Conservation (phyloP, 164 flowering plant species). For the Umbilicus rupestris region DNA sequence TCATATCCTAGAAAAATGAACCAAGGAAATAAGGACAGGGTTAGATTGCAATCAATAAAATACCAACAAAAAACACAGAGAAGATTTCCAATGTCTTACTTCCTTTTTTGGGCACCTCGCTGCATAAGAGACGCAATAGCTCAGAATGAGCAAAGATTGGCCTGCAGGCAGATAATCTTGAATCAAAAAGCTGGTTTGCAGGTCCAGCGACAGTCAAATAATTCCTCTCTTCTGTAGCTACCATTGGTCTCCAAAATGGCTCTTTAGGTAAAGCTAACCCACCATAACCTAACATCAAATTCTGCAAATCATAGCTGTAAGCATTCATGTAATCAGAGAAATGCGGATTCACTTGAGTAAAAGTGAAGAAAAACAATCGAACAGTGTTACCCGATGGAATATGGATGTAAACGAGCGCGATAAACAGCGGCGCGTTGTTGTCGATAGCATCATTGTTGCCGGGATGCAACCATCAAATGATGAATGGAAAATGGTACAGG, state of each 20-base stretch:
- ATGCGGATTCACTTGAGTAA: not conserved
- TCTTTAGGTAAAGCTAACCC: conserved; percentile 9
- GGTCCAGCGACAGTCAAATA: conserved; percentile 17
- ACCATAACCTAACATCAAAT: conserved; percentile 7
- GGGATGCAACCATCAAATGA: conserved; percentile 5
- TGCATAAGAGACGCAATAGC: conserved; percentile 15
- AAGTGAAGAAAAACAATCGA: not conserved
- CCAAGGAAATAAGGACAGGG: not conserved
- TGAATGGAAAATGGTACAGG: not conserved
- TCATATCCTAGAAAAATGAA: conserved; percentile 16
- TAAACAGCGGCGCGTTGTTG: conserved; percentile 15
- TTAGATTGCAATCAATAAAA: not conserved
- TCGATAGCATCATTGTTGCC: conserved; percentile 11
- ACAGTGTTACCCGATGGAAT: conserved; percentile 9
- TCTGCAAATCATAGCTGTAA: conserved; percentile 10
- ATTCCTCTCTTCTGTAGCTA: conserved; percentile 10
- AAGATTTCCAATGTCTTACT: conserved; percentile 11
- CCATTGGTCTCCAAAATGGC: not conserved
- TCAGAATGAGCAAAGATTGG: conserved; percentile 3
- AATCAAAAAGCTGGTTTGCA: conserved; percentile 7
- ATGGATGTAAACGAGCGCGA: conserved; percentile 9
- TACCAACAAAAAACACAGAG: not conserved
- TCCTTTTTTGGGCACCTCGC: conserved; percentile 15
- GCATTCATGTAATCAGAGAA: not conserved
- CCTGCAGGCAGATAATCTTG: not conserved